Evolutionary conservation across 208 protist genomes (phyloP).

Genomic region (Trypanosoma avium): DNA sequence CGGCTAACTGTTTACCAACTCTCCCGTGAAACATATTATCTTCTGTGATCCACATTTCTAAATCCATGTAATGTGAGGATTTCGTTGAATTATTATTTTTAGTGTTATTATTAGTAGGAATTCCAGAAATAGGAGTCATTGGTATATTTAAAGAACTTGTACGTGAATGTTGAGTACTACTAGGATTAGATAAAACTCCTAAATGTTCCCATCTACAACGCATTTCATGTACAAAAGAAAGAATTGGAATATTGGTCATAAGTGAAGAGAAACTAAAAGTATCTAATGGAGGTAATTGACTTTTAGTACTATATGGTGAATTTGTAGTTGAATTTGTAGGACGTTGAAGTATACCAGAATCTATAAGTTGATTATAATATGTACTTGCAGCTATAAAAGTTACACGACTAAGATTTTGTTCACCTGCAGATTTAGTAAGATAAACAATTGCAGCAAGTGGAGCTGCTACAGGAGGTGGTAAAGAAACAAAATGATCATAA

Average conservation of each 20-base stretch:
- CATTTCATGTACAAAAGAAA: slow-evolving; percentile 88
- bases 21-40: slow-evolving; percentile 82
- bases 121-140: slow-evolving; percentile 20
- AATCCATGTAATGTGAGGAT: slow-evolving; percentile 26
- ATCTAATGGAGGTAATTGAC: slow-evolving; percentile 67
- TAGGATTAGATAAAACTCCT: slow-evolving; percentile 39
- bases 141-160: slow-evolving; percentile 7
- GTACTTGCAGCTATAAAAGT: slow-evolving; percentile 77
- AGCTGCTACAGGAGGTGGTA: slow-evolving; percentile 66
- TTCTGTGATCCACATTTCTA: slow-evolving; percentile 86
- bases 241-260: slow-evolving; percentile 81
- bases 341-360: slow-evolving; percentile 62
- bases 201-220: slow-evolving; percentile 75
- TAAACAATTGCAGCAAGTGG: slow-evolving; percentile 82
- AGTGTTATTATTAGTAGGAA: no score
- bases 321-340: neutral
- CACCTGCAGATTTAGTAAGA: slow-evolving; percentile 83
- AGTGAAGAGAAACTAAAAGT: slow-evolving; percentile 88
- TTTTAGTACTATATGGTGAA: slow-evolving; percentile 1
- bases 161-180: slow-evolving; percentile 15
- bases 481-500: slow-evolving; percentile 33
- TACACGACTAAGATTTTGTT: slow-evolving; percentile 82
- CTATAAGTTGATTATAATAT: slow-evolving; percentile 79
- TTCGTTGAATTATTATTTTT: no score
- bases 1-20: slow-evolving; percentile 59